Evolutionary conservation across 306 rosid genomes (phyloP), one percentile per base, ranked within the genome.

Genomic region (Quercus wislizeni): DNA sequence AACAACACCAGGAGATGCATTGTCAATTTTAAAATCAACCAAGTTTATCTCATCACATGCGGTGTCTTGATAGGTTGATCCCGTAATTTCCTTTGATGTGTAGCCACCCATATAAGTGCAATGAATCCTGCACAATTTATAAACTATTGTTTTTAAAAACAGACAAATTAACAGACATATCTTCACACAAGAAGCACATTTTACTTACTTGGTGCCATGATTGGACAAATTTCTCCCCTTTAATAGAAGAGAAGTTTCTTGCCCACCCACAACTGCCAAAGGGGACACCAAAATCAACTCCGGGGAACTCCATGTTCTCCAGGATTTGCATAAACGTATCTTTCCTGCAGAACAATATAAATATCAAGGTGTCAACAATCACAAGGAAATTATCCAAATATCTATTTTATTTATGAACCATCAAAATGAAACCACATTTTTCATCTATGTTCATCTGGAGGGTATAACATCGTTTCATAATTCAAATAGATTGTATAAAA

Each of bases 241-340:
- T 78, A 94, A 79, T 33, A 81, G 69, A 73, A 94, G 67, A 21
- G 94, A 85, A 52, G 96, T 90, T 73, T 92, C 91, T 83, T 90
- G 86, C 74, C 98, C 97, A 55, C 89, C 83, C 76, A 90, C 94
- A 73, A 94, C 86, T 27, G 97, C 98, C 84, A 94, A 79, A 83
- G 98, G 98, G 68, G 96, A 87, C 35, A 92, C 92, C 8, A 89
- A 90, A 75, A 86, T 87, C 89, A 94, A 82, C 92, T 92, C 98
- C 3, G 98, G 97, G 19, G 93, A 86, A 87, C 85, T 85, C 89
- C 87, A 88, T 49, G 97, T 79, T 78, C 88, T 92, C 91, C 92
- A 92, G 19, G 90, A 78, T 79, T 86, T 92, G 87, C 90, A 83
- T 73, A 88, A 20, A 74, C 87, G 92, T 72, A 88, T 73, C 73